Evolutionary conservation across 371 early-diverging fungal species (phyloP), one percentile per base, ranked within the genome.

Genomic region (Rhizopus arrhizus): DNA sequence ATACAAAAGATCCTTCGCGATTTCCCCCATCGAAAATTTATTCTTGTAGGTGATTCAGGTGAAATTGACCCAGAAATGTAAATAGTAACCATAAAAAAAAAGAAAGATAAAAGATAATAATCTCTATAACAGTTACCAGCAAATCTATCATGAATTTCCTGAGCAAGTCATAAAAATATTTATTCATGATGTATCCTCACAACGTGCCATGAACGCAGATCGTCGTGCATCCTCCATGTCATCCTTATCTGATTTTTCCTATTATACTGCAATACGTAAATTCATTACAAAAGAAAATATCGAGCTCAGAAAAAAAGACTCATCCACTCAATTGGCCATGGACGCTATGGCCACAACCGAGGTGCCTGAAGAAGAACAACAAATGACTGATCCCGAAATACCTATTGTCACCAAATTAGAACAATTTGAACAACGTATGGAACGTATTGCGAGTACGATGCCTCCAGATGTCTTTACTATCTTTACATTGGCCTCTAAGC

Each of bases 31-130:
- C 80, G 88, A 29, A 83, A 85, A 62, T 88, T 88, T 64, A 81
- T 90, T 56, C 74, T 89, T 10, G 75, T 90, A 15, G 88, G 89
- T 28, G 90, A 90, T 60, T 81, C 85, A 38, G 90, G 90, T 48
- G 89, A 90, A 64, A 71, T 80, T 22, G 90, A 90, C 63, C 83
- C 86, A 35, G 87, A 88, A 72, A 78, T 81, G 73, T 82, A 73
- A 61, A 58, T 48, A 33, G 38, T 5, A n/a, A 5, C 49, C 12
- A 33, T 59, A 11, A 15, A 8, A 28, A 48, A n/a, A 29, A 10
- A 6, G 15, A 29, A 28, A 48, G 9, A 48, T 9, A 48, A 1
- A 8, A 48, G 9, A 29, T 3, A 7, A 22, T 48, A 48, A 48
- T 13, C 16, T 51, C 28, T 51, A 36, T 16, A 32, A 45, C 59